Evolutionary conservation across 768 basidiomycete species (phyloP), one percentile per base, ranked within the genome.

Genomic region (Scleroderma bovista): DNA sequence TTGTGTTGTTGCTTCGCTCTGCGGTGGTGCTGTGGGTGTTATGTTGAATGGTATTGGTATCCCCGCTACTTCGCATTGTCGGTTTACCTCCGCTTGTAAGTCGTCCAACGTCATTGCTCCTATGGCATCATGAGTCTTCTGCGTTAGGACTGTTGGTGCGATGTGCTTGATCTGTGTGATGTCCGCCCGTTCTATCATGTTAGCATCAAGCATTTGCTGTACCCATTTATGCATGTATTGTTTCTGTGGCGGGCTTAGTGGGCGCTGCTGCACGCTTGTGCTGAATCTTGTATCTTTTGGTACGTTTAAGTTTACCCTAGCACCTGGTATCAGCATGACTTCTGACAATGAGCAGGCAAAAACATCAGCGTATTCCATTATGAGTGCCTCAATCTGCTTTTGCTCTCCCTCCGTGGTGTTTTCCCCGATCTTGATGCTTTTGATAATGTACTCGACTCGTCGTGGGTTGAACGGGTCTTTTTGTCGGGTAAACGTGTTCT

Each of bases 71-170:
- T 20, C 11, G 20, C 46, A 47, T 26, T 47, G 36, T n/a, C 36
- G 13, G 17, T 75, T 73, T 6, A 71, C 59, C 1, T 32, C 12
- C 31, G 65, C 60, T 37, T 65, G 55, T 0, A 75, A 62, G 33
- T 74, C 70, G 3, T 70, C 68, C 1, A 67, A 22, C 0, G 63
- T 57, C 1, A 73, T 44, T 0, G 71, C 70, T 0, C 51, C 57
- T 0, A 56, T 57, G 5, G 12, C 13, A 6, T 67, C 60, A 22
- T 70, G 67, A 6, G 57, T 67, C 47, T 76, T 75, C 48, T 66
- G 57, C 0, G 69, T 71, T 0, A 78, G 54, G 0, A 61, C 70
- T 0, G 65, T 73, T 0, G 60, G 61, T 0, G 63, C 16, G 3
- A 29, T 34, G 9, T 19, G 20, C 12, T 22, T 11, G 17, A 20